Conservation (phyloP, 2,329 filamentous ascomycete species). For the Westerdykella ornata region DNA sequence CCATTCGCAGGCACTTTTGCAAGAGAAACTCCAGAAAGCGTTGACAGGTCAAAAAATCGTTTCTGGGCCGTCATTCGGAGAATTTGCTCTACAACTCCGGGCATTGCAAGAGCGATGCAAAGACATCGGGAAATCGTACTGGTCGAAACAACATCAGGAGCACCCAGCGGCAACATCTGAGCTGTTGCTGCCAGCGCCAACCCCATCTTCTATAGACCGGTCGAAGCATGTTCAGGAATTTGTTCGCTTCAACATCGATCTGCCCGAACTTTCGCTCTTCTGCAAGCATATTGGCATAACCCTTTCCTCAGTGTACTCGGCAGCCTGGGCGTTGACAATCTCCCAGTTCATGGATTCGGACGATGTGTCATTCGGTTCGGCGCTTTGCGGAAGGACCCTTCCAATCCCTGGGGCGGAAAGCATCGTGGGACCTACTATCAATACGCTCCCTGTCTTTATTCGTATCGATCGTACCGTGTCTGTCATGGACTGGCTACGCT, state of each 20-base stretch:
- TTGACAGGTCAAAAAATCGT: slow-evolving; percentile 4
- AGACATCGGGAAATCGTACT: slow-evolving; percentile 4
- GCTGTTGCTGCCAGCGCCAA: slow-evolving; percentile 3
- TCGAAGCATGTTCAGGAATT: background rate
- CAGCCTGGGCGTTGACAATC: slow-evolving; percentile 37
- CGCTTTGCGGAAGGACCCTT: slow-evolving; percentile 33
- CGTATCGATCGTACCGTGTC: slow-evolving; percentile 1
- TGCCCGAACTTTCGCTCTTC: background rate
- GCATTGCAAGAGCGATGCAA: slow-evolving; percentile 3
- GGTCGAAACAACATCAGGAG: slow-evolving; percentile 6
- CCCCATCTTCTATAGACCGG: background rate
- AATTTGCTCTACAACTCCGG: slow-evolving; percentile 3
- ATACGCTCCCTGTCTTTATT: slow-evolving; percentile 15
- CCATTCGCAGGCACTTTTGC: slow-evolving; percentile 15
- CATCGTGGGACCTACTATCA: slow-evolving; percentile 34
- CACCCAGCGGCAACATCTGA: slow-evolving; percentile 4
- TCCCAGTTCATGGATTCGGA: slow-evolving; percentile 26
- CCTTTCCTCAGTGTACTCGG: slow-evolving; percentile 19
- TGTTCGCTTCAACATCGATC: slow-evolving; percentile 1
- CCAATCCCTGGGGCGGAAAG: slow-evolving; percentile 23
- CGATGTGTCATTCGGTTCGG: slow-evolving; percentile 31
- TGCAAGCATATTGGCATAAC: slow-evolving; percentile 5
- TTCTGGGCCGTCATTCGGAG: slow-evolving; percentile 2
- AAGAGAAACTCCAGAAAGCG: slow-evolving; percentile 11
- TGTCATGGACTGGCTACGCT: slow-evolving; percentile 3